Base-by-base conservation (phyloP, 176 grass and related monocot species). In the Juncus effusus region DNA sequence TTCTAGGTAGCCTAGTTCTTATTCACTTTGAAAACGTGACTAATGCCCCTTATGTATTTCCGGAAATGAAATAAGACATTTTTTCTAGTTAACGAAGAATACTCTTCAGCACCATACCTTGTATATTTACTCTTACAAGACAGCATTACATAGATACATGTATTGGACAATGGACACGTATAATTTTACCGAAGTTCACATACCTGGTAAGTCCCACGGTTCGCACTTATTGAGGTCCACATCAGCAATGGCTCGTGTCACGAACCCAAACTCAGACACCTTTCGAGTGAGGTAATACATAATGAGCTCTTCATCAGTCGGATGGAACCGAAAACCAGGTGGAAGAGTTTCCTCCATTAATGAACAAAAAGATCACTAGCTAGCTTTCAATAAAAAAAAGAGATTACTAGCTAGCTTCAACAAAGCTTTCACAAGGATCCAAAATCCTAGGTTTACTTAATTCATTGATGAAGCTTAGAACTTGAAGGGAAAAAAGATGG, bases 151-250 rank as follows among this genome's bases (percentile, higher is more conserved):
- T 28, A 28, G 19, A 28, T 28, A 47, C 9, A 47, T 47, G 44
- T 6, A 47, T 47, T 47, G 9, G 44, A 47, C 51, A 47, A 1
- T 47, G 9, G 44, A 47, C 51, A 67, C 47, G 47, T 28, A 69
- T 54, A 36, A 13, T 53, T 6, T 2, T 16, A 63, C 7, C 12
- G 13, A 66, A 50, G 45, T 54, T 10, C 28, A 14, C 54, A 57
- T 74, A 84, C 81, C 81, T 2, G 81, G 81, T 1, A 84, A 65
- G 63, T 84, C 81, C 81, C 81, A 84, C 47, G 81, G 81, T 47
- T 84, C 81, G 44, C 81, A 84, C 63, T 79, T 84, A 47, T 84
- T 84, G 49, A 84, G 49, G 38, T 84, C 81, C 6, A 84, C 75
- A 54, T 84, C 81, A 42, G 69, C 62, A 35, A 84, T 84, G 57